Conservation (phyloP, 2,329 filamentous ascomycete genomes). For the Teratosphaeria epicoccoides region DNA sequence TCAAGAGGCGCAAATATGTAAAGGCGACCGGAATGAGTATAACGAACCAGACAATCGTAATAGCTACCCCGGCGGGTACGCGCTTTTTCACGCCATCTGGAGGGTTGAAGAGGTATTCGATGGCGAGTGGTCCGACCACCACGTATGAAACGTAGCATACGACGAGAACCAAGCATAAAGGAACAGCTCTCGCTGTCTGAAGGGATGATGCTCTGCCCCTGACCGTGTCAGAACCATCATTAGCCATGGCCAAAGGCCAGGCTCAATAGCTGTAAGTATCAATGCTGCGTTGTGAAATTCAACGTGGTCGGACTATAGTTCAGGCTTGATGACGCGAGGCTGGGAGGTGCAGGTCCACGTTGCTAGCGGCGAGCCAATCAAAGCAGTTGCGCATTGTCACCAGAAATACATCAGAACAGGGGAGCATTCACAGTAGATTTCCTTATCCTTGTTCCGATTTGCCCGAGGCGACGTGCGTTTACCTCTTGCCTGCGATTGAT, state of each 20-base stretch:
- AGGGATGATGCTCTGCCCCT: conserved; percentile 8
- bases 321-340: neutral
- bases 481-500: too few species aligned
- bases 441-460: too few species aligned
- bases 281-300: neutral
- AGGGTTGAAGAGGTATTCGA: conserved; percentile 58
- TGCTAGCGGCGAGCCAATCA: neutral
- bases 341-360: neutral
- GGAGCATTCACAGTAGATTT: too few species aligned
- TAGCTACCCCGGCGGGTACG: conserved; percentile 51
- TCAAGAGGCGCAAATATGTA: conserved; percentile 61
- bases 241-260: neutral
- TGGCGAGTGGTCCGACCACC: conserved; percentile 35
- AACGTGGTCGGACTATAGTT: neutral
- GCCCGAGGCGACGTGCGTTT: too few species aligned
- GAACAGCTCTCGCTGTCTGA: conserved; percentile 19
- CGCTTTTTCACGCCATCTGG: conserved; percentile 27
- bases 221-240: neutral
- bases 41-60: conserved; percentile 63
- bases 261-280: neutral
- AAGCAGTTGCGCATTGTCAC: too few species aligned
- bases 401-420: too few species aligned
- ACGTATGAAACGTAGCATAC: conserved; percentile 23
- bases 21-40: conserved; percentile 56
- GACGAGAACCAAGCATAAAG: conserved; percentile 18